Evolutionary conservation across 441 rosid species (phyloP), one percentile per base, ranked within the genome.

Genomic region (Aleurites moluccanus): DNA sequence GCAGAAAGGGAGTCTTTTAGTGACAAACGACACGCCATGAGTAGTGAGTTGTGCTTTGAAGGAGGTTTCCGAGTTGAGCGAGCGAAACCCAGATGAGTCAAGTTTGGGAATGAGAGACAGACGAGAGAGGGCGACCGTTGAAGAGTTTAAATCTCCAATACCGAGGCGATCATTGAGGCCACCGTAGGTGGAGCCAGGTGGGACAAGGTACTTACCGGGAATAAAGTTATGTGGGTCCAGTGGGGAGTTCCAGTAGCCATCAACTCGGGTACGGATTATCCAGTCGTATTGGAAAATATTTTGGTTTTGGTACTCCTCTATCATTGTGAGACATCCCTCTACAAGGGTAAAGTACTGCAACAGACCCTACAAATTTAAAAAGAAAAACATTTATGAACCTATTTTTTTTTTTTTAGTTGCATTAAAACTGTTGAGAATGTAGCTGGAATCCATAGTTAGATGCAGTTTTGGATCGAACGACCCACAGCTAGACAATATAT

Each of bases 91-190:
- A 8, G 90, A 85, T 0, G 80, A 75, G 77, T 91, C 93, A 0
- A 95, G 92, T 11, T 86, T 79, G 6, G 97, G 96, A 33, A 96
- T 74, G 38, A 93, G 87, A 0, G 98, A 85, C 64, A 92, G 89
- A 45, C 99, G 96, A 28, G 98, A 88, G 70, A 96, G 97, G 16
- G 99, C 98, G 0, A 83, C 82, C 0, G 67, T 74, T 2, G 98
- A 92, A 65, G 91, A 78, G 73, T 80, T 73, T 63, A 83, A 73
- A 52, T 92, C 94, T n/a, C 99, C 98, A 2, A 96, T 69, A 10
- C 99, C 99, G 2, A 96, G 88, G 3, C 99, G 91, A 82, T 96
- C 99, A 67, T 96, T 96, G 77, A 93, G 89, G 40, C 98, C 99
- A 10, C 97, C 96, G 67, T 89, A 96, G n/a, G 80, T 67, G 23